phyloP scores from a whole-genome alignment of 2,329 filamentous ascomycete species.

The Neospermospora avenae region DNA sequence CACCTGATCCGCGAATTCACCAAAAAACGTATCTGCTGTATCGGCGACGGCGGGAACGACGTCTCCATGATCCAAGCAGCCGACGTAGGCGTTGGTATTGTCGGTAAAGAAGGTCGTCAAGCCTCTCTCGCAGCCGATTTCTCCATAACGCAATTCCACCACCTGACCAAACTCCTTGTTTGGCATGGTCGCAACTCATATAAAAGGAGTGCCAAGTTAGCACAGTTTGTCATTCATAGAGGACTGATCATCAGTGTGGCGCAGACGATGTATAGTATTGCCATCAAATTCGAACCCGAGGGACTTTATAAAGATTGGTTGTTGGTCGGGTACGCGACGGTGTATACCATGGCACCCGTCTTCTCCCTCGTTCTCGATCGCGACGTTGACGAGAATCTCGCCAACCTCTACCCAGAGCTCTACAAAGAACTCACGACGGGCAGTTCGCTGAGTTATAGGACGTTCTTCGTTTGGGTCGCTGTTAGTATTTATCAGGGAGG shows the following conservation, averaged over 20 bases:
- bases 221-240: slow-evolving; percentile 97
- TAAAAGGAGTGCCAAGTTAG: slow-evolving; percentile 91
- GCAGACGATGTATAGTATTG: slow-evolving; percentile 96
- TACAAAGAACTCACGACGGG: slow-evolving; percentile 96
- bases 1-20: slow-evolving; percentile 86
- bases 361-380: slow-evolving; percentile 91
- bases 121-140: slow-evolving; percentile 95
- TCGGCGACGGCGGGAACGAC: slow-evolving; percentile 96
- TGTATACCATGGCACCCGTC: slow-evolving; percentile 92
- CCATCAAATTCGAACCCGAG: slow-evolving; percentile 86
- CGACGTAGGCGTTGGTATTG: slow-evolving; percentile 95
- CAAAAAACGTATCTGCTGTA: slow-evolving; percentile 94
- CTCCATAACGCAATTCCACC: slow-evolving; percentile 90
- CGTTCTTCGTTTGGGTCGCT: slow-evolving; percentile 95
- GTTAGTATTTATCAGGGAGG: slow-evolving; percentile 94
- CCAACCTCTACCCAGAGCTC: slow-evolving; percentile 92
- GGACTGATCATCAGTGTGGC: slow-evolving; percentile 93
- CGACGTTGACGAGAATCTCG: slow-evolving; percentile 90
- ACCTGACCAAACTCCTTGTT: slow-evolving; percentile 93
- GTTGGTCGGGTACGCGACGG: slow-evolving; percentile 90
- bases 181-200: slow-evolving; percentile 99
- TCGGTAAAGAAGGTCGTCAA: slow-evolving; percentile 95
- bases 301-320: slow-evolving; percentile 96
- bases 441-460: slow-evolving; percentile 82
- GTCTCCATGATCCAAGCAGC: slow-evolving; percentile 99